Percentiles rank a stretch among this genome's conserved stretches.
Conservation (phyloP, 257 asterid species). For the Marsdenia floribunda region DNA sequence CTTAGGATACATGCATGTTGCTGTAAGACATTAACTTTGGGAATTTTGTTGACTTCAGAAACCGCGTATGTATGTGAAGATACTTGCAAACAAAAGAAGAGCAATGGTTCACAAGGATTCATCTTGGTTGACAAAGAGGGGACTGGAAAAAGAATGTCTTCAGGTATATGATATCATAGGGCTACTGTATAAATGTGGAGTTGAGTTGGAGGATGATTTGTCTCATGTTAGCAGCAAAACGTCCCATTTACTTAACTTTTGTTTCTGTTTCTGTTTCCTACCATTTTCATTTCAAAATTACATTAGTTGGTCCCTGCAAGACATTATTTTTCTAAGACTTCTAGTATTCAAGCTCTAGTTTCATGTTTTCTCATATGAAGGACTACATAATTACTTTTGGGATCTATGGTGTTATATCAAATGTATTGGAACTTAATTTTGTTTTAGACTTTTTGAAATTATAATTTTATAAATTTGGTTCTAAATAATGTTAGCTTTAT, state of each 20-base stretch:
- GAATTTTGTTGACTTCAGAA: not conserved
- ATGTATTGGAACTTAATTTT: not conserved
- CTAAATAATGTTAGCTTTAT: not conserved
- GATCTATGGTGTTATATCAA: not conserved
- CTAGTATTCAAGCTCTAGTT: not conserved
- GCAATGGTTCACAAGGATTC: not conserved
- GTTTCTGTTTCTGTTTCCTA: no score
- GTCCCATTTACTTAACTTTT: not conserved
- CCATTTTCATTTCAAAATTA: not conserved
- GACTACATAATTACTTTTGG: not conserved
- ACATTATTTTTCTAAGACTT: not conserved
- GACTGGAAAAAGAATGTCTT: not conserved
- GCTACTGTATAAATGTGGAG: no score
- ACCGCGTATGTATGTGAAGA: not conserved
- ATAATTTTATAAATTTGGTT: not conserved
- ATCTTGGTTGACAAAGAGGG: not conserved
- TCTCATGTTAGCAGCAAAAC: not conserved
- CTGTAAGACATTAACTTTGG: not conserved
- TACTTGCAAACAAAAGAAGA: not conserved
- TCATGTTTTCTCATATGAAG: not conserved
- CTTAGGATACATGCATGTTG: not conserved
- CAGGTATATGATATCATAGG: not conserved
- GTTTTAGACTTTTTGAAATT: not conserved
- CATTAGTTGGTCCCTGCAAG: not conserved
- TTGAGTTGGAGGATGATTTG: no score